A percentile compares a stretch with the other conserved stretches of the same genome.
These are phyloP conservation scores for Russula sp. DNA, from an alignment of 768 basidiomycete species.

Conservation along the genomic window DNA sequence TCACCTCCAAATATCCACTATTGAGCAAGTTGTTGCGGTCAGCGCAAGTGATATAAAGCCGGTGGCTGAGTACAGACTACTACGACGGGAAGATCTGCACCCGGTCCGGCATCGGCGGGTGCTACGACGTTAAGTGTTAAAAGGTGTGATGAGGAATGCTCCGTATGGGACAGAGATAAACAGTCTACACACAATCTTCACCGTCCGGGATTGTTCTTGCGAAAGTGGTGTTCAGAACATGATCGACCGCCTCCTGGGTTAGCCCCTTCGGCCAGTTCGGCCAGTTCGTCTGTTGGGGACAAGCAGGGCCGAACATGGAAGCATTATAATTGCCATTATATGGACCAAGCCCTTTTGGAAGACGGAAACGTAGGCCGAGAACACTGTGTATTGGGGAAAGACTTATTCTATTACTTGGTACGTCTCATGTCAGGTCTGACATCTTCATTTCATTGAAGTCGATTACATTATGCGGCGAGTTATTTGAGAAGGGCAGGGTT, in stretches of 20 bases:
- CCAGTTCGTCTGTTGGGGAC: slow-evolving; percentile 24
- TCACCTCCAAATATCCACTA: slow-evolving; percentile 27
- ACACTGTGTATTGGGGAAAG: slow-evolving; percentile 24
- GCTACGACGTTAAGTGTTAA: slow-evolving; percentile 25
- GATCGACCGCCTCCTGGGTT: background rate
- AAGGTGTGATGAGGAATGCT: background rate
- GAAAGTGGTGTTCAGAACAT: background rate
- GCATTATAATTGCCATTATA: slow-evolving; percentile 21
- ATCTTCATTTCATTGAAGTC: too few relatives aligned
- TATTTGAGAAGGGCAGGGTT: background rate
- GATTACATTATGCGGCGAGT: background rate
- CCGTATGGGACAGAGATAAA: background rate
- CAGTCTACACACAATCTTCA: slow-evolving; percentile 24
- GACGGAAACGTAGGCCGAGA: slow-evolving; percentile 34
- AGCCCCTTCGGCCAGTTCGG: background rate
- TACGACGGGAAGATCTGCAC: slow-evolving; percentile 24
- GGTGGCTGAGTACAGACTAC: slow-evolving; percentile 20
- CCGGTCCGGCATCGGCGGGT: slow-evolving; percentile 11
- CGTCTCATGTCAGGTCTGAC: too few relatives aligned
- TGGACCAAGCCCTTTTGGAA: slow-evolving; percentile 25
- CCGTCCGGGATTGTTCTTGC: background rate
- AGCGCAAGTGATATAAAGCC: background rate
- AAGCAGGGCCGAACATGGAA: slow-evolving; percentile 23
- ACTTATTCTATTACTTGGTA: too few relatives aligned
- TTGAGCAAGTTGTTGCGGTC: background rate